phyloP scores from a whole-genome alignment of 78 protist species.

The Emiliania huxleyi region DNA sequence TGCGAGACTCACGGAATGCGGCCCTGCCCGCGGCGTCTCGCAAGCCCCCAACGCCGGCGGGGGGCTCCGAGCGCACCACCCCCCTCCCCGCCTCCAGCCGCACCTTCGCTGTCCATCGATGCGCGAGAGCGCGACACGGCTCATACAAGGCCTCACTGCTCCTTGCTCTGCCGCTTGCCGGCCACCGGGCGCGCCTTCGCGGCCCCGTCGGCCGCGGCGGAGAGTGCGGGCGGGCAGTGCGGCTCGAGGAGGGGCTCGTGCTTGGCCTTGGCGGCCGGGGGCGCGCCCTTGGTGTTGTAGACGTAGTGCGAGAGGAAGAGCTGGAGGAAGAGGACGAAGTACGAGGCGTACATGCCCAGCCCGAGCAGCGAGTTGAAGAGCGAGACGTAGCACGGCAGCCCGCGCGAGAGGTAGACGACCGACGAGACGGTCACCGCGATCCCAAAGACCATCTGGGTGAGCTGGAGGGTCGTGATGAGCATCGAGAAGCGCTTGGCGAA shows the following conservation, averaged over 20 bases:
- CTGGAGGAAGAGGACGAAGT: conserved; percentile 57
- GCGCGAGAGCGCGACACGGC: too few relatives aligned
- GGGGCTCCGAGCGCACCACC: too few relatives aligned
- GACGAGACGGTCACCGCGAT: neutral
- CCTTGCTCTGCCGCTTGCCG: neutral
- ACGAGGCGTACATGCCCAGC: conserved; percentile 60
- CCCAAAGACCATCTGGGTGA: conserved; percentile 31
- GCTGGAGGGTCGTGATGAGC: conserved; percentile 32
- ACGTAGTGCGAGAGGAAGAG: neutral
- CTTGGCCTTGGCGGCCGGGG: neutral
- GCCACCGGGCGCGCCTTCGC: neutral
- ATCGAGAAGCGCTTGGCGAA: neutral
- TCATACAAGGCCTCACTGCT: too few relatives aligned
- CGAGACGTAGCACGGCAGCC: neutral
- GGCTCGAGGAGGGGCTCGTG: neutral
- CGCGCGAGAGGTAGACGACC: neutral
- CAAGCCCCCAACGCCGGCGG: too few relatives aligned
- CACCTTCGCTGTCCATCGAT: too few relatives aligned
- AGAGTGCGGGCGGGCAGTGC: neutral
- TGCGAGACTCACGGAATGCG: too few relatives aligned
- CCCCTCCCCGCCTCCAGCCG: too few relatives aligned
- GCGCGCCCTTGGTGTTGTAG: neutral
- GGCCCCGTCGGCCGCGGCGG: neutral
- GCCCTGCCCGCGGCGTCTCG: too few relatives aligned
- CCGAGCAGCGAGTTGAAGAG: conserved; percentile 11